phyloP scores from a whole-genome alignment of 495 filamentous ascomycete genomes.

The Podospora didyma region DNA sequence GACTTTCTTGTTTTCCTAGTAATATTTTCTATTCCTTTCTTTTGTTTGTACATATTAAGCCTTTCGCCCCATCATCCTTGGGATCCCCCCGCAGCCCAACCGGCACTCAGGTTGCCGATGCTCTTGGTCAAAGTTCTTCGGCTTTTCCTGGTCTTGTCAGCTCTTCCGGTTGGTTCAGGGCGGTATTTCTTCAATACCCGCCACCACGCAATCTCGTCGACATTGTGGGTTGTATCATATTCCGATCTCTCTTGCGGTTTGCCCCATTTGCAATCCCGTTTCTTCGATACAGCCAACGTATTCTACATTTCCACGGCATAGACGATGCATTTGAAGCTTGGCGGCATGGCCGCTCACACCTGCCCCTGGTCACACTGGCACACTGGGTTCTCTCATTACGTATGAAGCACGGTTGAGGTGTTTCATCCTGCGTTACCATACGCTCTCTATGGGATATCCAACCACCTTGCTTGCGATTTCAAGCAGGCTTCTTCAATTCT shows the following conservation, averaged over 20 bases:
- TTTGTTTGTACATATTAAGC: slow-evolving; percentile 36
- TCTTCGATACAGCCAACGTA: slow-evolving; percentile 10
- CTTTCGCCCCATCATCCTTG: slow-evolving; percentile 5
- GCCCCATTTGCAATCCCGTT: neutral
- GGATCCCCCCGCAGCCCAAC: neutral
- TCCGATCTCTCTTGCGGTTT: slow-evolving; percentile 7
- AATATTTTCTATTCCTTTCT: slow-evolving; percentile 11
- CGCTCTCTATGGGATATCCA: slow-evolving; percentile 4
- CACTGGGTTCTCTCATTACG: neutral
- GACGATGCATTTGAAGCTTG: neutral
- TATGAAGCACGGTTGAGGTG: too few relatives aligned
- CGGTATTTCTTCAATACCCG: neutral
- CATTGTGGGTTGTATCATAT: slow-evolving; percentile 22
- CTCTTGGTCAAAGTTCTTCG: neutral
- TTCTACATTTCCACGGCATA: slow-evolving; percentile 10
- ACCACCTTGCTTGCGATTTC: neutral
- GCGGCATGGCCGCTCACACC: neutral
- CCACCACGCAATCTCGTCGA: slow-evolving; percentile 6
- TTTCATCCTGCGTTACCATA: neutral
- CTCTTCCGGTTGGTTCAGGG: neutral
- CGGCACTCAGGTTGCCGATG: neutral
- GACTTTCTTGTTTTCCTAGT: slow-evolving; percentile 12
- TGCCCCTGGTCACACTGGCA: slow-evolving; percentile 1
- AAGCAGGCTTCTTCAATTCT: neutral
- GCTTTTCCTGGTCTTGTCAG: neutral